phyloP scores from a whole-genome alignment of 306 rosid genomes.

The Coriaria nepalensis region DNA sequence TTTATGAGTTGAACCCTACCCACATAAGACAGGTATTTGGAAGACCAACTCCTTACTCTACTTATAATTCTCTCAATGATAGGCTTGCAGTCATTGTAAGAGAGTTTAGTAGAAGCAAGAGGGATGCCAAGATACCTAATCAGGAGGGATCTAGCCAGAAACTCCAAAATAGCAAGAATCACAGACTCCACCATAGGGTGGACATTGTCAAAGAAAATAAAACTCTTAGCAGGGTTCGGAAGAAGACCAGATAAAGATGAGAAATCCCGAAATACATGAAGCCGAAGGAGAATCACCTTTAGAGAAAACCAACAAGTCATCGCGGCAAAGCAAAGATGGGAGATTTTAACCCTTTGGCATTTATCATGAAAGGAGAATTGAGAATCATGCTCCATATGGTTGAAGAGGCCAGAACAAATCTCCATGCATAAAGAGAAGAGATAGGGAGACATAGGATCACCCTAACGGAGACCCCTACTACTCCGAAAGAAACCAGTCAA shows the following conservation, averaged over 20 bases:
- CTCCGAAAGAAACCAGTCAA: neutral
- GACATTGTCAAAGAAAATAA: neutral
- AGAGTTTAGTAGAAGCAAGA: neutral
- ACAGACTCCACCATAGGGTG: neutral
- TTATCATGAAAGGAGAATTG: neutral
- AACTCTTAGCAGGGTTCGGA: neutral
- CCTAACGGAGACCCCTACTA: neutral
- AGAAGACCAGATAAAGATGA: too few relatives aligned
- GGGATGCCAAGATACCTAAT: neutral
- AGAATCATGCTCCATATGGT: neutral
- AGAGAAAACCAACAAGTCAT: too few relatives aligned
- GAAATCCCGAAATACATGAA: too few relatives aligned
- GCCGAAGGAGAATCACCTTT: too few relatives aligned
- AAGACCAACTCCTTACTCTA: neutral
- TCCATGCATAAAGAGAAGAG: neutral
- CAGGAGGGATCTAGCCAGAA: neutral
- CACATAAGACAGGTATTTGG: neutral
- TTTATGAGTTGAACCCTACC: neutral
- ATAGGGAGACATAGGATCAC: neutral
- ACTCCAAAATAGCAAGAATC: neutral
- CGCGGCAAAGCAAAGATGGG: too few relatives aligned
- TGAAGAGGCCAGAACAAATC: neutral
- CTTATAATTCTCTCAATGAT: neutral
- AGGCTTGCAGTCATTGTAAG: neutral
- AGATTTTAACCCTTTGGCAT: neutral